Percentiles rank a stretch among this genome's conserved stretches.
Conservation (phyloP, 1,284 basidiomycete genomes). For the Afroboletus lepidellus region DNA sequence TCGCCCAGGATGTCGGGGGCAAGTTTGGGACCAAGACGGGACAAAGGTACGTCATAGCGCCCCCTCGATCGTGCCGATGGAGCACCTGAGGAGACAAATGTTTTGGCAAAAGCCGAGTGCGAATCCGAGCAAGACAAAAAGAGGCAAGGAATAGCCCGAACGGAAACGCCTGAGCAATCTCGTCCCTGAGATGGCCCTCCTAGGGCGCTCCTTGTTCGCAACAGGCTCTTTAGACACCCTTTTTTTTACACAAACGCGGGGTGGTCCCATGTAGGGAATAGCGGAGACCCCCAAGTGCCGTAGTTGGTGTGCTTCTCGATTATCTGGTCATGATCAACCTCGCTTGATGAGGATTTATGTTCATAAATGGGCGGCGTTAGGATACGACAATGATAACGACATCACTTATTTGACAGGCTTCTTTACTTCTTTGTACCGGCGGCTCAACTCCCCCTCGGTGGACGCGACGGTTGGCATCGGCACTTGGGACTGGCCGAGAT, state of each 20-base stretch:
- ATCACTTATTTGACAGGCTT: constrained; percentile 14
- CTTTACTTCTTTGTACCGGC: not conserved
- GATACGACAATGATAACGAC: constrained; percentile 21
- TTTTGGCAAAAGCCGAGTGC: constrained; percentile 2
- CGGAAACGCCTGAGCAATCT: not conserved
- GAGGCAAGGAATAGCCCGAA: constrained; percentile 7
- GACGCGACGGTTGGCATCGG: not conserved
- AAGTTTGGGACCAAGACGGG: not conserved
- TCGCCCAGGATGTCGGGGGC: not conserved
- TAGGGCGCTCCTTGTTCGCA: not conserved
- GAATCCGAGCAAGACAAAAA: not conserved
- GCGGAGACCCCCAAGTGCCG: not conserved
- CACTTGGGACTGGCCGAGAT: no score
- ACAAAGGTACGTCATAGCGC: constrained; percentile 11
- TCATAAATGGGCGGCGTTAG: constrained; percentile 21
- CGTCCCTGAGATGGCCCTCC: constrained; percentile 3
- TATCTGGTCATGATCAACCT: constrained; percentile 26
- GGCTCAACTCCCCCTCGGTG: not conserved
- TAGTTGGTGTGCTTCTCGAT: constrained; percentile 17
- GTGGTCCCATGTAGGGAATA: not conserved
- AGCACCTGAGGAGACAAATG: not conserved
- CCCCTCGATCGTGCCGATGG: not conserved
- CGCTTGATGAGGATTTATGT: constrained; percentile 23
- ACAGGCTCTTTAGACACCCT: not conserved
- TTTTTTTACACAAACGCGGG: not conserved